Conservation (phyloP, 805 yeast genomes). For the Candida sithepensis region DNA sequence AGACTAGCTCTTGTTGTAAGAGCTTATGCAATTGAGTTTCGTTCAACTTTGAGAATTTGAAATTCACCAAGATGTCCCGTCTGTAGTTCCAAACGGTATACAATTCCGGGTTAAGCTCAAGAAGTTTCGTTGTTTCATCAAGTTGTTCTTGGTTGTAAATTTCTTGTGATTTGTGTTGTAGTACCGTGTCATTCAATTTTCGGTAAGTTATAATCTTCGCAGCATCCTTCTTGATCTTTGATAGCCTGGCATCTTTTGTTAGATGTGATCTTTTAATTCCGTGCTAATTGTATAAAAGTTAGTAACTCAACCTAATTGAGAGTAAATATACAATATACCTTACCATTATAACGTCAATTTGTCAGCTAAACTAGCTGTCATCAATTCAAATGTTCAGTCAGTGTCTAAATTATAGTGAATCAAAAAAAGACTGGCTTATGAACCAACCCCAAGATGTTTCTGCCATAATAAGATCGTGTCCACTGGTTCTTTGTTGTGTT, state of each 20-base stretch:
- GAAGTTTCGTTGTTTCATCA: constrained; percentile 50
- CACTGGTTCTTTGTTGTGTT: neutral
- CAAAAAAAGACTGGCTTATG: too few relatives aligned
- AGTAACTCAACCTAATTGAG: too few relatives aligned
- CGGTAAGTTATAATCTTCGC: constrained; percentile 56
- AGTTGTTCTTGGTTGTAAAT: constrained; percentile 39
- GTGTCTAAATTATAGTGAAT: too few relatives aligned
- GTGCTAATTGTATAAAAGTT: too few relatives aligned
- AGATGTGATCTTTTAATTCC: constrained; percentile 61
- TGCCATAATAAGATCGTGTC: constrained; percentile 4
- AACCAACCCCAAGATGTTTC: too few relatives aligned
- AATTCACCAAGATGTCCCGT: constrained; percentile 55
- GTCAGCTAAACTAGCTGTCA: too few relatives aligned
- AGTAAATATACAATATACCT: too few relatives aligned
- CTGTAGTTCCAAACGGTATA: constrained; percentile 90
- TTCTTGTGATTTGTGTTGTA: constrained; percentile 31
- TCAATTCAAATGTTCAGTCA: too few relatives aligned
- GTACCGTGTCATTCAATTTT: constrained; percentile 39
- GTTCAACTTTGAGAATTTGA: constrained; percentile 23
- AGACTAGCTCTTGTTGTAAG: constrained; percentile 55
- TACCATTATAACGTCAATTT: too few relatives aligned
- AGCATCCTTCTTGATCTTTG: constrained; percentile 56
- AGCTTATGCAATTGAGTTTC: constrained; percentile 22
- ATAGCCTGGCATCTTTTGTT: constrained; percentile 50
- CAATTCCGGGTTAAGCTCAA: constrained; percentile 76